These are phyloP conservation scores for Boletus rex-veris DNA, from an alignment of 768 basidiomycete species.

Conservation along the genomic window DNA sequence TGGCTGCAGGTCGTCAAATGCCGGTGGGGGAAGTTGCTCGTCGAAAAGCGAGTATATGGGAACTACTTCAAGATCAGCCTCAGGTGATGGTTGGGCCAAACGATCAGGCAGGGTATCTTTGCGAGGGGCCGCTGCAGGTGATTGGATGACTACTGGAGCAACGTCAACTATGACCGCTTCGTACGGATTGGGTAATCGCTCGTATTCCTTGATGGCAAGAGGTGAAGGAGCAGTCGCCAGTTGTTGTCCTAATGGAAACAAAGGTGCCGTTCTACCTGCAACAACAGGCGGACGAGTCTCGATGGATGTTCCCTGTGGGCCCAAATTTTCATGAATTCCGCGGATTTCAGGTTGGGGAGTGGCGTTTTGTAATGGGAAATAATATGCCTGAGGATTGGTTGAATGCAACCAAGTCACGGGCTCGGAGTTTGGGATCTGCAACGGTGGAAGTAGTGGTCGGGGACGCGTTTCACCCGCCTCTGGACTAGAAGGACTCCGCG, in stretches of 20 bases:
- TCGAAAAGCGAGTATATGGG: conserved; percentile 25
- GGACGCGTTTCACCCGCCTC: background rate
- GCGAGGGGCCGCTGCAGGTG: background rate
- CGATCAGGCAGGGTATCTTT: background rate
- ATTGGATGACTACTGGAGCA: background rate
- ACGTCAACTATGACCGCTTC: background rate
- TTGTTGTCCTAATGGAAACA: background rate
- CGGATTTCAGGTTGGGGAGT: background rate
- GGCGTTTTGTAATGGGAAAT: background rate
- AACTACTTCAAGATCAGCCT: conserved; percentile 14
- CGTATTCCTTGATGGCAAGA: conserved; percentile 4
- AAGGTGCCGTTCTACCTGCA: background rate
- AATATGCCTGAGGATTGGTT: background rate
- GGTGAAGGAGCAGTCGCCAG: background rate
- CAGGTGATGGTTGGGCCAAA: background rate
- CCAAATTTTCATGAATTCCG: background rate
- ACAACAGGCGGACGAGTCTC: background rate
- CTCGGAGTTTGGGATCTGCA: background rate
- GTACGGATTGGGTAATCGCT: background rate
- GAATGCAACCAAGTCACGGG: background rate
- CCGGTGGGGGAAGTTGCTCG: conserved; percentile 23
- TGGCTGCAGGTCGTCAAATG: conserved; percentile 18
- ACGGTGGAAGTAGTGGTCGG: background rate
- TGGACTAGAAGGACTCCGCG: background rate
- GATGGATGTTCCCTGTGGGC: background rate